phyloP scores from a whole-genome alignment of 176 grass and related monocot genomes.

The Oryza officinalis region DNA sequence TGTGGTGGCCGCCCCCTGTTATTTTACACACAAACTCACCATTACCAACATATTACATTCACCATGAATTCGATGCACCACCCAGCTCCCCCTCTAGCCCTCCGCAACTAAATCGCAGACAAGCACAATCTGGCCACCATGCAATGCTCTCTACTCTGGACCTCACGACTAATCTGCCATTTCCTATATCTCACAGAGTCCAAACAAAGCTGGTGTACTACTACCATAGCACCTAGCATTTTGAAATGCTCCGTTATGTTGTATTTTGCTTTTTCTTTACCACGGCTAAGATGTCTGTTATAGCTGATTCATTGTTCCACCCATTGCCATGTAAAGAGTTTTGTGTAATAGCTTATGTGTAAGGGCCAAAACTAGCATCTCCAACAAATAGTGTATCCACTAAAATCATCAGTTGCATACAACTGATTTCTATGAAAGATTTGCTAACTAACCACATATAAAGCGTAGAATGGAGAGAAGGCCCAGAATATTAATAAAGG shows the following conservation, averaged over 20 bases:
- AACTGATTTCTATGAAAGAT: neutral
- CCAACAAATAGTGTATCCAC: neutral
- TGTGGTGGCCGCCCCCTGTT: conserved; percentile 80
- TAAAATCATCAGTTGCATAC: neutral
- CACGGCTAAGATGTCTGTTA: too few species aligned
- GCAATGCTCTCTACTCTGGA: neutral
- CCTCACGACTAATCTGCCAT: too few species aligned
- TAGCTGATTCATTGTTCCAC: too few species aligned
- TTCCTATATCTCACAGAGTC: neutral
- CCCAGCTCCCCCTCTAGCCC: neutral
- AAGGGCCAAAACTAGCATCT: neutral
- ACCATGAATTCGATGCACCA: neutral
- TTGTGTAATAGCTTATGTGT: neutral
- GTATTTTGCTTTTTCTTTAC: neutral
- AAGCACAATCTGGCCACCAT: neutral
- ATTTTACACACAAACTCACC: neutral
- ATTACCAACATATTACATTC: neutral
- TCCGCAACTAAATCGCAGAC: neutral
- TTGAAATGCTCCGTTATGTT: neutral
- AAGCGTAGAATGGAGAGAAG: neutral
- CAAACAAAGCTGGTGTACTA: neutral
- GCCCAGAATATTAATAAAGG: neutral
- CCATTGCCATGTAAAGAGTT: neutral
- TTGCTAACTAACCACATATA: neutral
- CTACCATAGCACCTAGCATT: neutral